Conservation (phyloP, 805 yeast genomes). For the Lipomyces starkeyi region DNA sequence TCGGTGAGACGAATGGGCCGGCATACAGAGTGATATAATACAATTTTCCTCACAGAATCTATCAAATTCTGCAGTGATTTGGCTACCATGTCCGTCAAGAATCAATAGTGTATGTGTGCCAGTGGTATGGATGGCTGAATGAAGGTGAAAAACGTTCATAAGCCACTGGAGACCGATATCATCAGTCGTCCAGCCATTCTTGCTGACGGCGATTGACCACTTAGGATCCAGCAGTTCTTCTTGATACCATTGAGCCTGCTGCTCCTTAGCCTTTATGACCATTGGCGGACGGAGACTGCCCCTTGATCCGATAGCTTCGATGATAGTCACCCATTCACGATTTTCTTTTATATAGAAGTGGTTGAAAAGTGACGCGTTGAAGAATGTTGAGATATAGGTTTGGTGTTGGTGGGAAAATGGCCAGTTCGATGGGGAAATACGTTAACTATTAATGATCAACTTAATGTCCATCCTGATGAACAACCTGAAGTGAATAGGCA, state of each 20-base stretch:
- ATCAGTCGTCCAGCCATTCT: conserved; percentile 5
- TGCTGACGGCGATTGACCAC: conserved; percentile 3
- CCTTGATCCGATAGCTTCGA: not conserved
- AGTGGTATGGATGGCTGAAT: not conserved
- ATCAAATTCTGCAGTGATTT: conserved; percentile 1
- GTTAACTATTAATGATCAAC: too few relatives aligned
- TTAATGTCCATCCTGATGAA: too few relatives aligned
- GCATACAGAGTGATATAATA: too few relatives aligned
- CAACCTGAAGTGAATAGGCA: too few relatives aligned
- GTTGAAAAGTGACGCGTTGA: too few relatives aligned
- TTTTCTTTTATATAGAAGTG: too few relatives aligned
- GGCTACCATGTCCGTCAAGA: conserved; percentile 5
- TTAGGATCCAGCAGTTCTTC: not conserved
- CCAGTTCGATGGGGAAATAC: too few relatives aligned
- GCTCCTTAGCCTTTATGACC: not conserved
- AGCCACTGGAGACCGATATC: conserved; percentile 6
- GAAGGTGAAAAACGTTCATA: not conserved
- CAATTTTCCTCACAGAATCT: not conserved
- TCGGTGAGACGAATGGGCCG: too few relatives aligned
- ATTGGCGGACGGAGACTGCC: conserved; percentile 1
- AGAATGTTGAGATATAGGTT: too few relatives aligned
- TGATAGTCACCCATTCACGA: not conserved
- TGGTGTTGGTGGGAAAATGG: too few relatives aligned
- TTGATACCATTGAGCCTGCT: not conserved
- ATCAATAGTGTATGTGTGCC: not conserved